These are phyloP conservation scores for Coemansia sp. DNA, from an alignment of 192 early-diverging fungal genomes.

Conservation along the genomic window DNA sequence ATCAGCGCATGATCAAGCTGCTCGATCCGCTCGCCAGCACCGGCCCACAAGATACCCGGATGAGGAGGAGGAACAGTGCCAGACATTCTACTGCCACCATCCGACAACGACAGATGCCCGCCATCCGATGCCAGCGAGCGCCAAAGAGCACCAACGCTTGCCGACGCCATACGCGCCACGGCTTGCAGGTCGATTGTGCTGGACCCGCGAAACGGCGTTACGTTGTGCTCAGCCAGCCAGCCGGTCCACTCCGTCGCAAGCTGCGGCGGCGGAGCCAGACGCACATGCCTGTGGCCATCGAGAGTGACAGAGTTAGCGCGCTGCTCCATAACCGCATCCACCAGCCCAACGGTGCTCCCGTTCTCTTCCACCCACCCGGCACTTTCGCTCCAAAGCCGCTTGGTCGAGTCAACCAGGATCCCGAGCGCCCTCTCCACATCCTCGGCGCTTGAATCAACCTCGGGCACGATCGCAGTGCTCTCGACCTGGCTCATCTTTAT, in stretches of 20 bases:
- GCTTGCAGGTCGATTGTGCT: slow-evolving; percentile 31
- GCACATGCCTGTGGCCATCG: slow-evolving; percentile 25
- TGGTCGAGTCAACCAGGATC: slow-evolving; percentile 13
- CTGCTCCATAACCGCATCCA: slow-evolving; percentile 30
- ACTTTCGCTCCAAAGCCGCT: slow-evolving; percentile 33
- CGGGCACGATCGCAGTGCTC: slow-evolving; percentile 13
- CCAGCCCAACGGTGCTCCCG: neutral
- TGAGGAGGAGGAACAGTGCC: neutral
- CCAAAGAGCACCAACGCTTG: slow-evolving; percentile 30
- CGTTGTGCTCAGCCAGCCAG: slow-evolving; percentile 30
- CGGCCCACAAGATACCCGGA: neutral
- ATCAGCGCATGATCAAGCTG: slow-evolving; percentile 8
- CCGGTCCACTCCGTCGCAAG: slow-evolving; percentile 37
- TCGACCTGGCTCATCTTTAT: slow-evolving; percentile 4
- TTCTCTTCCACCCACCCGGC: slow-evolving; percentile 37
- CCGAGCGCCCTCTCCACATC: slow-evolving; percentile 22
- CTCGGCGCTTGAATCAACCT: slow-evolving; percentile 12
- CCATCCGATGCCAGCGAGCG: neutral
- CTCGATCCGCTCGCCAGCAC: slow-evolving; percentile 1
- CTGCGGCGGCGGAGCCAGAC: slow-evolving; percentile 40
- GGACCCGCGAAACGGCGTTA: slow-evolving; percentile 35
- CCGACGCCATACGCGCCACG: slow-evolving; percentile 35
- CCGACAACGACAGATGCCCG: neutral
- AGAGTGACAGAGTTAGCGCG: slow-evolving; percentile 33
- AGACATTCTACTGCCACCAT: neutral